A percentile compares a stretch with the other conserved stretches of the same genome.
Conservation (phyloP, 345 rosid genomes). For the Eucalyptus globulus region DNA sequence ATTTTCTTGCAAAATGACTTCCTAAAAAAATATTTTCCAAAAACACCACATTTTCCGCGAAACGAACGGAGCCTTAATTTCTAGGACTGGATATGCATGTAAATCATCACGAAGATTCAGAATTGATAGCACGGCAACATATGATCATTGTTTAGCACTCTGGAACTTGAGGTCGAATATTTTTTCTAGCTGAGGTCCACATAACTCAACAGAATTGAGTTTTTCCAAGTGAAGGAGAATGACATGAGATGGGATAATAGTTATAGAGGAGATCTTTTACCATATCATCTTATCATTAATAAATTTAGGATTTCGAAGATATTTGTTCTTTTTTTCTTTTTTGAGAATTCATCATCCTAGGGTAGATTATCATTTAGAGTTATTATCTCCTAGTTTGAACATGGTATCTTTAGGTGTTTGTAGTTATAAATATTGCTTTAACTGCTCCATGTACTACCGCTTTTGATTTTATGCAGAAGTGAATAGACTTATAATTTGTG, state of each 20-base stretch:
- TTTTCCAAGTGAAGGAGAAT: not conserved
- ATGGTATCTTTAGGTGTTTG: not conserved
- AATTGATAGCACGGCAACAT: not conserved
- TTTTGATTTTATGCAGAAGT: not conserved
- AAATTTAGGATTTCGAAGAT: not conserved
- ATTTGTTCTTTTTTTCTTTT: too few species aligned
- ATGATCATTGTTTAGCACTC: not conserved
- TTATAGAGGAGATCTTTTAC: not conserved
- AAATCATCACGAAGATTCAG: not conserved
- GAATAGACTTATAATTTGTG: not conserved
- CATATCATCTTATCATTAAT: not conserved
- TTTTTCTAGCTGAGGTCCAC: not conserved
- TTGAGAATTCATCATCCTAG: not conserved
- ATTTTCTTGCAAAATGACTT: too few species aligned
- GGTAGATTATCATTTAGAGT: not conserved
- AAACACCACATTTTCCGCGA: too few species aligned
- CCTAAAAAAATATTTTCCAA: too few species aligned
- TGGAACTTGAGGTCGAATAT: not conserved
- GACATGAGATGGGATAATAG: not conserved
- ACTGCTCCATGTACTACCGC: not conserved
- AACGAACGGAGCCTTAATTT: too few species aligned
- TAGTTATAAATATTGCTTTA: not conserved
- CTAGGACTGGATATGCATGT: not conserved
- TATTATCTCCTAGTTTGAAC: not conserved
- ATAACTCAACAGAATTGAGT: not conserved